phyloP scores from a whole-genome alignment of 2,329 filamentous ascomycete species.

The Phyllosticta citriasiana region DNA sequence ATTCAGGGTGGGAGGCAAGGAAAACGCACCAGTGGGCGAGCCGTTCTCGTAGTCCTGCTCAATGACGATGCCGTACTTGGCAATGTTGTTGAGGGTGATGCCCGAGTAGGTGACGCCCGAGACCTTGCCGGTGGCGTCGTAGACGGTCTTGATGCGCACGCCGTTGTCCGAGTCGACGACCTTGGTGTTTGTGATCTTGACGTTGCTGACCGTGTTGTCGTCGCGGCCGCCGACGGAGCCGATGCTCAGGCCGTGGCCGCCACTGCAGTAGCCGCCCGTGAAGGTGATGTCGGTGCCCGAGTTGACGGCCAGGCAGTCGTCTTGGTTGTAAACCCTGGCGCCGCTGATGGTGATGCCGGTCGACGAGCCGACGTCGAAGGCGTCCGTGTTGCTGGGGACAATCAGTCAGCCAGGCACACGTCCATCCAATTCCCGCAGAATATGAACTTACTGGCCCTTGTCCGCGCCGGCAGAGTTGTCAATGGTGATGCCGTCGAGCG shows the following conservation, averaged over 20 bases:
- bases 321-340: slow-evolving; percentile 42
- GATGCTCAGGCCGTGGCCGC: slow-evolving; percentile 45
- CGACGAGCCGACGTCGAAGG: slow-evolving; percentile 41
- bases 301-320: slow-evolving; percentile 47
- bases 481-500: slow-evolving; percentile 38
- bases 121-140: slow-evolving; percentile 42
- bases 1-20: too few species aligned
- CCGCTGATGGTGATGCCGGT: slow-evolving; percentile 35
- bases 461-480: slow-evolving; percentile 32
- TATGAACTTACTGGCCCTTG: slow-evolving; percentile 8
- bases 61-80: slow-evolving; percentile 42
- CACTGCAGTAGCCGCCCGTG: slow-evolving; percentile 24
- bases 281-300: slow-evolving; percentile 28
- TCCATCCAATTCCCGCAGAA: too few species aligned
- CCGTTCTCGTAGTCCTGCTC: slow-evolving; percentile 45
- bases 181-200: slow-evolving; percentile 37
- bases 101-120: slow-evolving; percentile 37
- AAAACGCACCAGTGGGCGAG: slow-evolving; percentile 19
- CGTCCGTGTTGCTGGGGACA: slow-evolving; percentile 41
- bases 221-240: slow-evolving; percentile 42
- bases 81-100: slow-evolving; percentile 36
- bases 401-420: too few species aligned
- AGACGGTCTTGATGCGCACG: slow-evolving; percentile 45
- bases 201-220: slow-evolving; percentile 41
- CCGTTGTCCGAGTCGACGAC: slow-evolving; percentile 42